A percentile compares a stretch with the other conserved stretches of the same genome.
phyloP scores from a whole-genome alignment of 1,284 basidiomycete species.

The Megacollybia platyphylla region DNA sequence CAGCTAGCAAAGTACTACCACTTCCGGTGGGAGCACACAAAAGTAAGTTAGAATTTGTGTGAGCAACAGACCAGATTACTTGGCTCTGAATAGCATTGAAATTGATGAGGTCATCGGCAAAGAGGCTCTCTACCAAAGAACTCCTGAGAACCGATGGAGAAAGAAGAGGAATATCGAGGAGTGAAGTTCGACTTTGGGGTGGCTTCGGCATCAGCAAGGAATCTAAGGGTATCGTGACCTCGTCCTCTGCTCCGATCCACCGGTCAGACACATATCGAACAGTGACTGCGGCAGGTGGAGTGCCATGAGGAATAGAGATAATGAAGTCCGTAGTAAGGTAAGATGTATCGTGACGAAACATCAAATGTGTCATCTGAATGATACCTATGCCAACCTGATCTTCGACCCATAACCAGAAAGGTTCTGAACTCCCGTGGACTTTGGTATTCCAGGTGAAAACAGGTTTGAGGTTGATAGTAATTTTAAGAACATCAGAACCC shows the following conservation, averaged over 20 bases:
- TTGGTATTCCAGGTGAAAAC: slow-evolving; percentile 81
- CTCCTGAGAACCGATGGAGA: slow-evolving; percentile 40
- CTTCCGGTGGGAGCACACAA: slow-evolving; percentile 72
- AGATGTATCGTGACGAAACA: slow-evolving; percentile 57
- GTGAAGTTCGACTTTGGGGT: slow-evolving; percentile 52
- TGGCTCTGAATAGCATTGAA: slow-evolving; percentile 91
- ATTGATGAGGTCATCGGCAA: slow-evolving; percentile 32
- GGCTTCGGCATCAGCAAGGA: slow-evolving; percentile 65
- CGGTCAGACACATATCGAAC: slow-evolving; percentile 81
- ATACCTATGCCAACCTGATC: slow-evolving; percentile 73
- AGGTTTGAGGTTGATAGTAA: slow-evolving; percentile 54
- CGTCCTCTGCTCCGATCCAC: slow-evolving; percentile 90
- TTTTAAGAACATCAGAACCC: slow-evolving; percentile 73
- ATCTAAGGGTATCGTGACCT: slow-evolving; percentile 52
- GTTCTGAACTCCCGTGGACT: slow-evolving; percentile 69
- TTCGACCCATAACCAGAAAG: slow-evolving; percentile 96
- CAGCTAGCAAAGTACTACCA: slow-evolving; percentile 73
- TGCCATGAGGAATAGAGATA: slow-evolving; percentile 54
- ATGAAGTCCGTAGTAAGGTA: slow-evolving; percentile 66
- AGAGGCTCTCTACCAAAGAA: slow-evolving; percentile 30
- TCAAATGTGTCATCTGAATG: slow-evolving; percentile 68
- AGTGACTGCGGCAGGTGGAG: slow-evolving; percentile 46
- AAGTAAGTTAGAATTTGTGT: slow-evolving; percentile 64
- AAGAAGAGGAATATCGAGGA: slow-evolving; percentile 79
- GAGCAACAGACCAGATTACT: slow-evolving; percentile 72